Evolutionary conservation across 768 basidiomycete species (phyloP), one percentile per base, ranked within the genome.

Genomic region (Mycena albidolilacea): DNA sequence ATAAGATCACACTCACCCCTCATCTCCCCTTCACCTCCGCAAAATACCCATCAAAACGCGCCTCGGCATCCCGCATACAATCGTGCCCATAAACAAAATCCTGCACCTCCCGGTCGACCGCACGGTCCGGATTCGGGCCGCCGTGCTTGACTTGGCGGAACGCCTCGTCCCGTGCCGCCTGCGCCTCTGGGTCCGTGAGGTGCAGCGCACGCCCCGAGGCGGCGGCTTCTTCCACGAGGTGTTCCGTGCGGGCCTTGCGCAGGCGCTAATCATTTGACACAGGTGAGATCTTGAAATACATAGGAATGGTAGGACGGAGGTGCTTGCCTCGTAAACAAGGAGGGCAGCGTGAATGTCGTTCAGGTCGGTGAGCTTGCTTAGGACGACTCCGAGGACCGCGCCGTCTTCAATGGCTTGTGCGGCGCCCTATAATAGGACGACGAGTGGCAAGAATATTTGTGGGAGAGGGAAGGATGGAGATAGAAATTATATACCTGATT

Each of bases 351-450:
- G 58, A 23, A 79, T 65, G 39, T 74, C 72, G 4, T 54, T 39
- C 4, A 46, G 15, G 14, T 41, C 39, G 1, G 37, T 64, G 21
- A 78, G 15, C 50, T 69, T 76, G 35, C 73, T 68, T 14, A 86
- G 73, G 3, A 79, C 76, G 14, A 81, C 77, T 0, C 79, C 82
- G 19, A 85, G 74, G 1, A 82, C 80, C 0, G 82, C 81, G 3
- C 78, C 84, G 70, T 87, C 85, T 68, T 87, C 85, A 23, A 85
- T 80, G 0, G 84, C 85, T 59, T 85, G 82, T 1, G 85, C 82
- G 7, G 84, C 85, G 9, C 85, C 85, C 72, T 84, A 9, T 15
- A 7, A n/a, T n/a, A 50, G 17, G 17, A n/a, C 30, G 30, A 30
- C 30, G 4, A 30, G 30, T 30, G 30, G 30, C 3, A 3, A 50